Percentiles rank a stretch among this genome's conserved stretches.
Conservation (phyloP, 495 filamentous ascomycete genomes). For the Penicillium samsonianum region DNA sequence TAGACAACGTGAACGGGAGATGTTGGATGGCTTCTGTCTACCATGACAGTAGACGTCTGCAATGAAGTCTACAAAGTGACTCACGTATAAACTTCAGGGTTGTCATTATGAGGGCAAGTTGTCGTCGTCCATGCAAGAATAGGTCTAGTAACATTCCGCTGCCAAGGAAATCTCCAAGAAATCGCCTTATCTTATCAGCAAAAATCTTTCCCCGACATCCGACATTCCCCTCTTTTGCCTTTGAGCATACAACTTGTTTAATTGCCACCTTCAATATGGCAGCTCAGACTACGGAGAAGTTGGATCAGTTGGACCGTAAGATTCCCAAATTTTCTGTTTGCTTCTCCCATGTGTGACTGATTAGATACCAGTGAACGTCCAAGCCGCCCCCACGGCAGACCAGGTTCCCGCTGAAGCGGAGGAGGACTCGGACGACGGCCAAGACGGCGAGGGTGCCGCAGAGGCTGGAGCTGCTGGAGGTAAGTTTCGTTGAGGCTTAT, state of each 20-base stretch:
- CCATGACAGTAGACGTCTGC: not conserved
- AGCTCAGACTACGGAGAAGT: constrained; percentile 52
- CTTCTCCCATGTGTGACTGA: constrained; percentile 17
- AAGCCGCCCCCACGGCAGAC: constrained; percentile 43
- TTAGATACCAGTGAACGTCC: constrained; percentile 46
- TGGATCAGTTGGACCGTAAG: constrained; percentile 55
- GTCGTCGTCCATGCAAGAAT: too few species aligned
- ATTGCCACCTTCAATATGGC: constrained; percentile 45
- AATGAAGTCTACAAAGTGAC: not conserved
- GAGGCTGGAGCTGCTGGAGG: constrained; percentile 48
- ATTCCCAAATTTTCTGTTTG: constrained; percentile 3
- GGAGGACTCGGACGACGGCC: constrained; percentile 69
- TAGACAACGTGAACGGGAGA: not conserved
- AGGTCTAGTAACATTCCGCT: not conserved
- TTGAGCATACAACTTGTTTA: constrained; percentile 10
- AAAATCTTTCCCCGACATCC: constrained; percentile 34
- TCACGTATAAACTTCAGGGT: too few species aligned
- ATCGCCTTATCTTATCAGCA: constrained; percentile 31
- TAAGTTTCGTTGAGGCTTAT: constrained; percentile 23
- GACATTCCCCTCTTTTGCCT: constrained; percentile 26
- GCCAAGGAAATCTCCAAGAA: constrained; percentile 4
- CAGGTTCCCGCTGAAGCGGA: constrained; percentile 51
- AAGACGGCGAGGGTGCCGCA: constrained; percentile 46
- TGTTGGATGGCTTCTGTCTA: not conserved
- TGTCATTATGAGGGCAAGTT: too few species aligned